A percentile compares a stretch with the other conserved stretches of the same genome.
phyloP scores from a whole-genome alignment of 148 eudicot species.

The Suaeda aralocaspica region DNA sequence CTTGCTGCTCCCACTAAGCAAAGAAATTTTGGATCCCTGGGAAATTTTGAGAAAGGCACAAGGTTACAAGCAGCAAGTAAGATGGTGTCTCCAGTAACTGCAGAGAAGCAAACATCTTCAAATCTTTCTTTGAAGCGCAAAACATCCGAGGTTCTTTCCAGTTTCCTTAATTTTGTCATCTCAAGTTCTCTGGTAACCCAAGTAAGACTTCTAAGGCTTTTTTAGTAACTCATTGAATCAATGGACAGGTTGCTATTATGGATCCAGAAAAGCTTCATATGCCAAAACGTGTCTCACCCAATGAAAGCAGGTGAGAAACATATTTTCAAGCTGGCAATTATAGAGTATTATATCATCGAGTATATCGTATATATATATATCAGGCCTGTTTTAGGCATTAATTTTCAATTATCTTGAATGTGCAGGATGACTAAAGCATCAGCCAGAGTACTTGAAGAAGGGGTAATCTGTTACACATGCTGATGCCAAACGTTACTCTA shows the following conservation, averaged over 20 bases:
- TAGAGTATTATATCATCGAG: neutral
- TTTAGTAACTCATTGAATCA: constrained; percentile 13
- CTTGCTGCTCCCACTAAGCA: constrained; percentile 21
- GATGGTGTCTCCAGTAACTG: constrained; percentile 18
- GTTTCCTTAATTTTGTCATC: neutral
- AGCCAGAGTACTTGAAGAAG: constrained; percentile 28
- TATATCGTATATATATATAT: too few species aligned
- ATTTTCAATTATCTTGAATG: constrained; percentile 2
- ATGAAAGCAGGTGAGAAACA: constrained; percentile 47
- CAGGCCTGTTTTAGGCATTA: constrained; percentile 7
- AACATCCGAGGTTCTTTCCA: constrained; percentile 41
- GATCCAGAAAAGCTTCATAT: constrained; percentile 30
- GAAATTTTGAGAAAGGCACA: constrained; percentile 15
- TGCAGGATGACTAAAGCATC: constrained; percentile 48
- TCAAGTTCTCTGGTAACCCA: constrained; percentile 3
- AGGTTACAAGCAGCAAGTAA: constrained; percentile 22
- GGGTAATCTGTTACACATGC: constrained; percentile 33
- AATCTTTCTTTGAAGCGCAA: constrained; percentile 63
- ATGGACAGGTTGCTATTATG: constrained; percentile 40
- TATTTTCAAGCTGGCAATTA: neutral
- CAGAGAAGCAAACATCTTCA: constrained; percentile 35
- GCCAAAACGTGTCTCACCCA: constrained; percentile 54
- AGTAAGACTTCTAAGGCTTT: constrained; percentile 10
- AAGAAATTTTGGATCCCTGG: constrained; percentile 26
- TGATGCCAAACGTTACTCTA: neutral